A percentile compares a stretch with the other conserved stretches of the same genome.
phyloP scores from a whole-genome alignment of 768 basidiomycete genomes.

The Paxillus involutus region DNA sequence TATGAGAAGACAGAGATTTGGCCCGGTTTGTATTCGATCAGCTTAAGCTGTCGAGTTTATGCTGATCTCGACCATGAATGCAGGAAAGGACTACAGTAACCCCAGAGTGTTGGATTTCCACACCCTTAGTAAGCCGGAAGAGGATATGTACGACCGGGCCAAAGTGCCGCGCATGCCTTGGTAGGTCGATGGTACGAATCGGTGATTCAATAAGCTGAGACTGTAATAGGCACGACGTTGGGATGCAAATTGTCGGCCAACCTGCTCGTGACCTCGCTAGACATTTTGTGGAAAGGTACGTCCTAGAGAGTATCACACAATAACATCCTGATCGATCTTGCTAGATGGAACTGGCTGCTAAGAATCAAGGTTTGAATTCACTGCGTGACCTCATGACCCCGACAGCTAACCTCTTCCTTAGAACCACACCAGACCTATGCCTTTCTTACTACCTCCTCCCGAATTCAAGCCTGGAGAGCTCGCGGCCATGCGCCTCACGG shows the following conservation, averaged over 20 bases:
- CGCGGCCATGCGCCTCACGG: conserved; percentile 76
- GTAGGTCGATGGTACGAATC: conserved; percentile 42
- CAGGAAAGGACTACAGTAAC: conserved; percentile 95
- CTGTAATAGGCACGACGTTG: conserved; percentile 86
- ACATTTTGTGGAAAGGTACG: conserved; percentile 89
- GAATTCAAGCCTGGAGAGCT: conserved; percentile 88
- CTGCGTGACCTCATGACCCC: neutral
- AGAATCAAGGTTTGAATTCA: conserved; percentile 74
- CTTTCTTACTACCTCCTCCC: conserved; percentile 89
- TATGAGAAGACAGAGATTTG: conserved; percentile 72
- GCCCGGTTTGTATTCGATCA: conserved; percentile 57
- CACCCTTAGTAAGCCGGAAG: conserved; percentile 82
- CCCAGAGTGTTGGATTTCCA: conserved; percentile 86
- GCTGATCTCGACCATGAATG: neutral
- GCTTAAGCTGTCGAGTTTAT: neutral
- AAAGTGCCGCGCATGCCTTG: conserved; percentile 96
- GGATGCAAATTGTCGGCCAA: conserved; percentile 93
- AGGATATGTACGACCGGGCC: conserved; percentile 92
- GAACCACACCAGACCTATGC: conserved; percentile 93
- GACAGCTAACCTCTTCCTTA: conserved; percentile 27
- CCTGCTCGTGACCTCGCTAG: conserved; percentile 92
- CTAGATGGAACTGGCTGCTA: conserved; percentile 91
- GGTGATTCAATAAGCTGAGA: neutral
- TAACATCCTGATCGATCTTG: conserved; percentile 4
- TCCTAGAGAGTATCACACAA: neutral